Evolutionary conservation across 164 flowering plant species (phyloP).

Genomic region (Euptelea pleiosperma): DNA sequence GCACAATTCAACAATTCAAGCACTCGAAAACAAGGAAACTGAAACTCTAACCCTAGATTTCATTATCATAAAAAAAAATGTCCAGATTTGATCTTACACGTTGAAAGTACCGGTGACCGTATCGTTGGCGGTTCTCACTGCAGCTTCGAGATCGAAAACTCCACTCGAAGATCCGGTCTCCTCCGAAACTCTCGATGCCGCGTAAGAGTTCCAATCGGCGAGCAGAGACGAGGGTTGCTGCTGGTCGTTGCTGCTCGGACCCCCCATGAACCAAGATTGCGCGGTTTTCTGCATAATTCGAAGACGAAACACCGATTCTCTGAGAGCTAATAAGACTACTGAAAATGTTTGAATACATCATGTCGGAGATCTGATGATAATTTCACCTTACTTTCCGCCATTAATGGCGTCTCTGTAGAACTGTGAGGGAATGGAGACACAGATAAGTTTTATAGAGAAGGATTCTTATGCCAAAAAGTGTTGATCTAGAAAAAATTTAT

Average conservation of each 20-base stretch:
- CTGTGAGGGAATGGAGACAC: no score
- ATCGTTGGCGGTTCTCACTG: conserved; percentile 82
- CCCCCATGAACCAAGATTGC: conserved; percentile 71
- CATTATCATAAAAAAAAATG: background rate
- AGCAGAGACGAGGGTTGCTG: conserved; percentile 58
- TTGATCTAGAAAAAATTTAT: no score
- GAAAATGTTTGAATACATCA: background rate
- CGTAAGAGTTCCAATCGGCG: conserved; percentile 92
- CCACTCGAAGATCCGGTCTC: conserved; percentile 29
- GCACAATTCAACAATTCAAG: no score
- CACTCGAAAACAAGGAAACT: no score
- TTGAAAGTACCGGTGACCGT: conserved; percentile 78
- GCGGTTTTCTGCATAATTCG: conserved; percentile 37
- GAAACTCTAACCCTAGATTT: no score
- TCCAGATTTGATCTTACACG: conserved; percentile 45
- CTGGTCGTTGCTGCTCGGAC: conserved; percentile 26
- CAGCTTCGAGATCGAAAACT: conserved; percentile 81
- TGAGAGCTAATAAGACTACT: background rate
- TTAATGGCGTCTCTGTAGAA: no score
- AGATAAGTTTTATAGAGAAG: no score
- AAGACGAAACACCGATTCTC: no score
- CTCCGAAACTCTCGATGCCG: conserved; percentile 43
- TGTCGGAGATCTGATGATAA: background rate
- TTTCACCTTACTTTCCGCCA: no score
- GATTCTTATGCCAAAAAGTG: no score